Conservation (phyloP, 257 asterid genomes). For the Solanum acaule region DNA sequence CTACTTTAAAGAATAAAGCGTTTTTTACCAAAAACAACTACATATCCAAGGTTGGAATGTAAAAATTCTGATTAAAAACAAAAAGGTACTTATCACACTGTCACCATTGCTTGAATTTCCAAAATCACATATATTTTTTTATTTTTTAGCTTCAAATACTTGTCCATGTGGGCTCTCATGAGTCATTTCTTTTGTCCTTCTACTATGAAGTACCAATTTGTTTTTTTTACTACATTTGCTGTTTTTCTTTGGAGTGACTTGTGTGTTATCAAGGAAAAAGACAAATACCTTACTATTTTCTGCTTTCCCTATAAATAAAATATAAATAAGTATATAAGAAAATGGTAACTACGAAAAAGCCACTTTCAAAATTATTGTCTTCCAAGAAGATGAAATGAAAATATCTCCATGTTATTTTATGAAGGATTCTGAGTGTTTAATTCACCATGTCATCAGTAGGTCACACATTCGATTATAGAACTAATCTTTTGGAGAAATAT, state of each 20-base stretch:
- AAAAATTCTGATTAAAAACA: background rate
- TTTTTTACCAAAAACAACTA: accelerated
- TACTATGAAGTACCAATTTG: background rate
- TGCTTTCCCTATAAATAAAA: background rate
- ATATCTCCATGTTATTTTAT: background rate
- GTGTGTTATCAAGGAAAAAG: background rate
- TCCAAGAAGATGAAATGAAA: background rate
- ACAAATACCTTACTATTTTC: background rate
- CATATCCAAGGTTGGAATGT: background rate
- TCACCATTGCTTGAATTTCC: background rate
- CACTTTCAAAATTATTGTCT: background rate
- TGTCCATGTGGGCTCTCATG: background rate
- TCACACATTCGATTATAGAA: background rate
- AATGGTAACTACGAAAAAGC: background rate
- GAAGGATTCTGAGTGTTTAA: background rate
- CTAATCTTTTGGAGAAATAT: too few species aligned
- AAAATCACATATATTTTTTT: background rate
- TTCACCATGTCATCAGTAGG: background rate
- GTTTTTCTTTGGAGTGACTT: background rate
- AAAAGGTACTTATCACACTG: background rate
- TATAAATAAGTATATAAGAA: background rate
- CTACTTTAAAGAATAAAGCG: background rate
- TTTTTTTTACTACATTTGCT: background rate
- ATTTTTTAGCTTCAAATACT: background rate
- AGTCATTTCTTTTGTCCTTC: background rate